Evolutionary conservation across 179 eudicot genomes (phyloP), one percentile per base, ranked within the genome.

Genomic region (Silene vulgaris): DNA sequence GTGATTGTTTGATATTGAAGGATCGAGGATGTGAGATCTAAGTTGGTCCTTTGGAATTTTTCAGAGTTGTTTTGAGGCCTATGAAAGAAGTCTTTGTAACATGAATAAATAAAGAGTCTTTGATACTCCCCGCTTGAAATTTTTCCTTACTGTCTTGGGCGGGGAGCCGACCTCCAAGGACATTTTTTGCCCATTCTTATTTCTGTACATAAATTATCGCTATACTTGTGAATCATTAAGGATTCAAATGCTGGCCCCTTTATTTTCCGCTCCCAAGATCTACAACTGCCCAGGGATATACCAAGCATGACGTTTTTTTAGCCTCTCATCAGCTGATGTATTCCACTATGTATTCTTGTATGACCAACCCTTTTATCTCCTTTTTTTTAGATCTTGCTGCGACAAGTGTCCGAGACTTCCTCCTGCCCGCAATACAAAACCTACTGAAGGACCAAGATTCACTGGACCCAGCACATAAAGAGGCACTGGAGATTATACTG

Each of bases 401-500:
- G 17, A 73, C 88, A 45, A 92, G 97, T 81, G 90, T 92, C 35
- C 85, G 89, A 81, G 97, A 95, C 78, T 88, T 73, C 74, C 93
- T 95, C 48, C 74, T 90, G 56, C 99, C 97, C 0, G 81, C 99
- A 3, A 90, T 95, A 68, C 97, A 92, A 76, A 95, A 95, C 80
- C 83, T 95, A 71, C 78, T 95, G 43, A 95, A 87, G 83, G 99
- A 95, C 84, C 80, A 82, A 1, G 99, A 95, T 77, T 91, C 99
- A n/a, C 90, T 92, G 48, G 99, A 95, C 84, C 99, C 99, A 60
- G 99, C 97, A 60, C 99, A 95, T 78, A 95, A 95, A 84, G 97
- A 92, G 80, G 97, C 97, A 9, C 85, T 92, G 9, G 97, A 92
- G 83, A 89, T 95, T 65, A 85, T 95, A 78, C 16, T 90, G 84